Evolutionary conservation across 139 green algal genomes (phyloP), one percentile per base, ranked within the genome.

Genomic region (Tetradesmus lagerheimii): DNA sequence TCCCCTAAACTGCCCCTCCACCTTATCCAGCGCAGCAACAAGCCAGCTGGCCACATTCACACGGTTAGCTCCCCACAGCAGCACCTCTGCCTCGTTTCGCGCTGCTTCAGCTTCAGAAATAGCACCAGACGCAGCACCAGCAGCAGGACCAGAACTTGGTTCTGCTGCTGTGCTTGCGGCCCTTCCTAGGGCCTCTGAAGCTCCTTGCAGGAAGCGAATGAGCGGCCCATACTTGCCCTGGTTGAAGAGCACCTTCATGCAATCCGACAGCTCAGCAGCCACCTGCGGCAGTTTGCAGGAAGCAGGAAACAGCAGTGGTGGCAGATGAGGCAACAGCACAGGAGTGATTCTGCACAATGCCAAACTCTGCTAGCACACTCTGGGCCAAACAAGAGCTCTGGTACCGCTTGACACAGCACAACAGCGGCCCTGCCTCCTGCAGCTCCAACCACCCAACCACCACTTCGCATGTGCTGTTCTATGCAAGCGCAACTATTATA

Each of bases 181-280:
- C 15, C 43, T 84, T 74, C 38, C 45, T 6, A 86, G 45, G 4
- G 39, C 57, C 3, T 25, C 39, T 45, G n/a, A 23, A 47, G 80
- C 80, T 0, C 80, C 82, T 77, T 50, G 38, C 34, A 87, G 57
- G 25, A 87, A 25, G 16, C 71, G 71, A 6, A 87, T 53, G 37
- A 87, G 37, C 34, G 23, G 47, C 18, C 27, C 82, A 25, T 87
- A 41, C 66, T 87, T 78, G 20, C 57, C 34, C 18, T 41, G 39
- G 57, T 78, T 87, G 82, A 79, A 87, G 16, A 87, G 57, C 82
- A 79, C n/a, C 53, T 67, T 29, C 82, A 87, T 78, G 82, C 82
- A 41, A 20, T 78, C 57, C 43, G 20, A 35, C 53, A 87, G 57
- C 82, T 87, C 82, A 37, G 82, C 82, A 87, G 35, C 82, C 37